Evolutionary conservation across 2,329 filamentous ascomycete species (phyloP).

Genomic region (Chaetoscypha palmicola): DNA sequence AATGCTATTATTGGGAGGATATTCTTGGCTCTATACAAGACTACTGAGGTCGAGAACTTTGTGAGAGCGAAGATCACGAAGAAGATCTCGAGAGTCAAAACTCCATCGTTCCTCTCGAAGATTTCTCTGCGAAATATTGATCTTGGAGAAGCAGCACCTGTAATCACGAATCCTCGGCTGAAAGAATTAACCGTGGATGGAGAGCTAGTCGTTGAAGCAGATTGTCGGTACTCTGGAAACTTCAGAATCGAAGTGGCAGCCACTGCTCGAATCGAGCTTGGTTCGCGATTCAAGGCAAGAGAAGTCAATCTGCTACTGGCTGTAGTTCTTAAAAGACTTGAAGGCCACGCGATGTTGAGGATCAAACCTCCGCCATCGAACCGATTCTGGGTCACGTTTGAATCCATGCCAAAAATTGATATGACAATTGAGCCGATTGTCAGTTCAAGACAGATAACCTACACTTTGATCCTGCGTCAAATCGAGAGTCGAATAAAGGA

Average conservation of each 20-base stretch:
- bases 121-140: slow-evolving; percentile 78
- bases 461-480: slow-evolving; percentile 80
- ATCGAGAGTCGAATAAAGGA: slow-evolving; percentile 95
- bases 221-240: slow-evolving; percentile 82
- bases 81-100: slow-evolving; percentile 91
- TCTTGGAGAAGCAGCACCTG: slow-evolving; percentile 78
- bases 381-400: slow-evolving; percentile 91
- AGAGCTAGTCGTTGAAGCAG: slow-evolving; percentile 78
- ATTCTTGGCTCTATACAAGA: slow-evolving; percentile 84
- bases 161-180: slow-evolving; percentile 80
- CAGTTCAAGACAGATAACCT: slow-evolving; percentile 90
- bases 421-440: slow-evolving; percentile 94
- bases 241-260: slow-evolving; percentile 86
- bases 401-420: slow-evolving; percentile 88
- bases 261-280: slow-evolving; percentile 87
- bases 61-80: slow-evolving; percentile 85
- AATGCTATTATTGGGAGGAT: slow-evolving; percentile 85
- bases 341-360: slow-evolving; percentile 77
- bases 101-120: slow-evolving; percentile 80
- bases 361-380: slow-evolving; percentile 96
- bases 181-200: slow-evolving; percentile 89
- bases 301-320: slow-evolving; percentile 87
- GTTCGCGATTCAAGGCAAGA: slow-evolving; percentile 77
- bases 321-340: slow-evolving; percentile 74
- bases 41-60: slow-evolving; percentile 69